Percentiles rank a stretch among this genome's conserved stretches.
Evolutionary conservation across 257 asterid species (phyloP).

Genomic region (Fraxinus quadrangulata): DNA sequence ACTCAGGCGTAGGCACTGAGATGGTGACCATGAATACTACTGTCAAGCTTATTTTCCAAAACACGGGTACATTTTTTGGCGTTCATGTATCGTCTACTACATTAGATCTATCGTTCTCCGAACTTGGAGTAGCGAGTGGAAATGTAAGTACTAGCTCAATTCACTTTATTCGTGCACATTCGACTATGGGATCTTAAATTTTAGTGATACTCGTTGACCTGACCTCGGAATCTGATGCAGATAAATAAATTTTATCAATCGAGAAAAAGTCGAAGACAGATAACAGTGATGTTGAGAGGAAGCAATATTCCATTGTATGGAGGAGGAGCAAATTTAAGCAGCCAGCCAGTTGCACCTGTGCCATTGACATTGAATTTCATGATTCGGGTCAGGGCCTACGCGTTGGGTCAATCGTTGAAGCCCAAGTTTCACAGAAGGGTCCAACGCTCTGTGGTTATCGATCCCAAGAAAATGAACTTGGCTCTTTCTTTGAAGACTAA

Average conservation of each 20-base stretch:
- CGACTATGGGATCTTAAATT: neutral
- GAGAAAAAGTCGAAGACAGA: conserved; percentile 62
- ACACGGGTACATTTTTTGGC: conserved; percentile 83
- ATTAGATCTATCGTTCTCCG: conserved; percentile 60
- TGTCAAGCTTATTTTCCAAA: conserved; percentile 53
- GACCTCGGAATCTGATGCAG: conserved; percentile 34
- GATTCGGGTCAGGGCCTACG: conserved; percentile 75
- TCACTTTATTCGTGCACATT: neutral
- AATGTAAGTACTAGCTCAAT: conserved; percentile 40
- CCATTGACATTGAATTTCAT: conserved; percentile 54
- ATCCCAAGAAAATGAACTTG: conserved; percentile 68
- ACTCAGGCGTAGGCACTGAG: conserved; percentile 74
- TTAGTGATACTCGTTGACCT: neutral
- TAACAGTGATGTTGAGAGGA: conserved; percentile 54
- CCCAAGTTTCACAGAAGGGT: conserved; percentile 64
- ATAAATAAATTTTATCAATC: conserved; percentile 67
- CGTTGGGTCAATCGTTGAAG: conserved; percentile 77
- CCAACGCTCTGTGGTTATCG: conserved; percentile 56
- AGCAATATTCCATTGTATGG: conserved; percentile 72
- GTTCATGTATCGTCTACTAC: conserved; percentile 79
- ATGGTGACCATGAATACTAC: conserved; percentile 83
- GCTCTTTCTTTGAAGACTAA: conserved; percentile 50
- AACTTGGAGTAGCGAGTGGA: conserved; percentile 69
- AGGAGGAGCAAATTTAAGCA: conserved; percentile 67
- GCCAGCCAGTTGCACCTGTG: conserved; percentile 57